Percentiles rank a stretch among this genome's conserved stretches.
Evolutionary conservation across 768 basidiomycete species (phyloP).

Genomic region (Rhodocollybia butyracea): DNA sequence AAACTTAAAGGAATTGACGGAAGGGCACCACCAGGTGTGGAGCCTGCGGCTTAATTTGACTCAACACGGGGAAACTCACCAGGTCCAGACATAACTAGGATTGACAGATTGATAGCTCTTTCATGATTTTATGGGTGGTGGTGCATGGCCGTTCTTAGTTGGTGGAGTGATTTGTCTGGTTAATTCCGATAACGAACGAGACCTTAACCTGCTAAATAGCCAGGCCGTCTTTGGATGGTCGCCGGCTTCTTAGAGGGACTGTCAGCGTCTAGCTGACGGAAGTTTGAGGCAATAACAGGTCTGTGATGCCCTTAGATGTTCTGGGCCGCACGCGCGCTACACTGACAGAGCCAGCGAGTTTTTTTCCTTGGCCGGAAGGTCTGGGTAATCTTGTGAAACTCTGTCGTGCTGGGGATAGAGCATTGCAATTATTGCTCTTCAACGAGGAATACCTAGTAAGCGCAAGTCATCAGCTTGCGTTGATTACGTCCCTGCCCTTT

Average conservation of each 20-base stretch:
- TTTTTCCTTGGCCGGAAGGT: conserved; percentile 73
- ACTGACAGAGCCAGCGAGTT: conserved; percentile 88
- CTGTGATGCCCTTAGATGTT: conserved; percentile 91
- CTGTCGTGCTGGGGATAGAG: conserved; percentile 84
- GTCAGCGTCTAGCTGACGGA: conserved; percentile 76
- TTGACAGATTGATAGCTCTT: conserved; percentile 84
- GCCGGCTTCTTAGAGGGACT: conserved; percentile 85
- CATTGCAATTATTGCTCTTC: conserved; percentile 92
- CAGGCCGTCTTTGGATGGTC: conserved; percentile 72
- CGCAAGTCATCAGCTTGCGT: conserved; percentile 85
- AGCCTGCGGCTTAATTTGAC: conserved; percentile 86
- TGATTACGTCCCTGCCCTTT: conserved; percentile 91
- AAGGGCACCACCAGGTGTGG: conserved; percentile 52
- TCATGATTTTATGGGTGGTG: conserved; percentile 84
- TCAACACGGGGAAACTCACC: conserved; percentile 82
- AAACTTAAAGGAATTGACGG: conserved; percentile 85
- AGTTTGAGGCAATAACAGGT: conserved; percentile 91
- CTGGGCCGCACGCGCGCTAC: conserved; percentile 86
- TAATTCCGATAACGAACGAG: conserved; percentile 95
- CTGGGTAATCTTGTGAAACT: conserved; percentile 74
- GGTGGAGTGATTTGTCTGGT: conserved; percentile 95
- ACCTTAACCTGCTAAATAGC: conserved; percentile 93
- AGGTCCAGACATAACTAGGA: conserved; percentile 76
- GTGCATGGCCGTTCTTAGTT: conserved; percentile 90
- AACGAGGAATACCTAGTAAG: conserved; percentile 90